Conservation (phyloP, 169 alveolate genomes). For the Cystoisospora suis region DNA sequence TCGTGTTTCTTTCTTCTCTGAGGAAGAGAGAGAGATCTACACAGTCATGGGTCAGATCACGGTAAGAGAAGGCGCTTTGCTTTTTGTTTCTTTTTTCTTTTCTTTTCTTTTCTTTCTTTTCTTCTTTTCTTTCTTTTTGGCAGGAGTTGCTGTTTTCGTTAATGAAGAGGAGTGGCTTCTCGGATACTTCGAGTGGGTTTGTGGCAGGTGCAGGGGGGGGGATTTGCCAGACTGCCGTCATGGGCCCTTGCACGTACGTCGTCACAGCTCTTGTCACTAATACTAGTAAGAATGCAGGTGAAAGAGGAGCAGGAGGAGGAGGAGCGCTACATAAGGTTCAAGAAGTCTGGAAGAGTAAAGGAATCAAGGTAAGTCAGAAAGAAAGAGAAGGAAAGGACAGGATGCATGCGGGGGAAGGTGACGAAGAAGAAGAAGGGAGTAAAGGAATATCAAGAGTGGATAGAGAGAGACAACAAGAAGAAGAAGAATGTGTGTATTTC, state of each 20-base stretch:
- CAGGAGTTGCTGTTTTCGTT: constrained; percentile 54
- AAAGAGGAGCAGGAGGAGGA: neutral
- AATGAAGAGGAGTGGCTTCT: neutral
- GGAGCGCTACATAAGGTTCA: constrained; percentile 7
- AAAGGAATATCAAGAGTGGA: no score
- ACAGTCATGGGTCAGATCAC: no score
- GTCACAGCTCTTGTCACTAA: constrained; percentile 78
- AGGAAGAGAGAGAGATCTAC: no score
- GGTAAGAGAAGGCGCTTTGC: no score
- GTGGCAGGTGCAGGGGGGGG: constrained; percentile 81
- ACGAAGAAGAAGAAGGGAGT: no score
- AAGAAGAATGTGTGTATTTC: no score
- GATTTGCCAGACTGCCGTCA: constrained; percentile 75
- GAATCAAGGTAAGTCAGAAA: constrained; percentile 69
- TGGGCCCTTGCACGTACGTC: constrained; percentile 80
- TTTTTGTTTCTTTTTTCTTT: no score
- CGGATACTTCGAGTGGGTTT: constrained; percentile 71
- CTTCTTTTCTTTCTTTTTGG: neutral
- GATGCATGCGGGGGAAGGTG: no score
- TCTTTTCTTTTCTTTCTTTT: neutral
- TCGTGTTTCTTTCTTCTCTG: no score
- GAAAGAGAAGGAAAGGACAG: no score
- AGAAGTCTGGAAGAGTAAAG: constrained; percentile 58
- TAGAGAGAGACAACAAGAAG: no score
- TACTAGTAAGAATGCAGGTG: constrained; percentile 56